phyloP scores from a whole-genome alignment of 2,329 filamentous ascomycete genomes.

The Drechmeria coniospora region DNA sequence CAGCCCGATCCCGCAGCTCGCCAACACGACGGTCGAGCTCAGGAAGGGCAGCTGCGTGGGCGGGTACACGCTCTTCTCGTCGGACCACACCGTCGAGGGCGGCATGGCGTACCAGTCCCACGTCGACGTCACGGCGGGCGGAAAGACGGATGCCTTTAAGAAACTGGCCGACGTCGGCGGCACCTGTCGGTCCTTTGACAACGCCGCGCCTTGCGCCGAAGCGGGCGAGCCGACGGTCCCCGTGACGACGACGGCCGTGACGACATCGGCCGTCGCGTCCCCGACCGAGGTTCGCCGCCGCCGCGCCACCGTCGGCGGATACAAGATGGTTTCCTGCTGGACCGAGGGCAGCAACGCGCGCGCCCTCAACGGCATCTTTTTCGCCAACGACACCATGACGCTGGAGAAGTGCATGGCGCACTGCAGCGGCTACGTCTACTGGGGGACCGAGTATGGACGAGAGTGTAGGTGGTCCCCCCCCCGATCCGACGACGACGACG shows the following conservation, averaged over 20 bases:
- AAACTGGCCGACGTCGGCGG: slow-evolving; percentile 26
- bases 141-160: slow-evolving; percentile 32
- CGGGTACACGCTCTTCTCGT: slow-evolving; percentile 31
- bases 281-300: slow-evolving; percentile 10
- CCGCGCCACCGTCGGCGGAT: slow-evolving; percentile 25
- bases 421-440: slow-evolving; percentile 31
- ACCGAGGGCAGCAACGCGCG: slow-evolving; percentile 28
- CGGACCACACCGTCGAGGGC: slow-evolving; percentile 26
- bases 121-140: slow-evolving; percentile 28
- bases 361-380: slow-evolving; percentile 24
- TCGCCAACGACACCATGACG: slow-evolving; percentile 33
- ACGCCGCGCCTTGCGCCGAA: slow-evolving; percentile 14
- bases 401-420: slow-evolving; percentile 29
- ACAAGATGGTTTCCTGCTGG: slow-evolving; percentile 30
- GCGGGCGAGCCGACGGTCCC: slow-evolving; percentile 4
- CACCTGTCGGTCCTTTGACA: slow-evolving; percentile 26
- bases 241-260: neutral
- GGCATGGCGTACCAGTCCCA: slow-evolving; percentile 27
- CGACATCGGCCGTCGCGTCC: neutral
- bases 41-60: slow-evolving; percentile 28
- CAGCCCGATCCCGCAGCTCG: slow-evolving; percentile 27
- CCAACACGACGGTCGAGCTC: slow-evolving; percentile 22
- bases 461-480: slow-evolving; percentile 23
- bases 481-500: no score
- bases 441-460: slow-evolving; percentile 34